Percentiles rank a stretch among this genome's conserved stretches.
phyloP scores from a whole-genome alignment of 306 rosid genomes.

The Medicago truncatula region DNA sequence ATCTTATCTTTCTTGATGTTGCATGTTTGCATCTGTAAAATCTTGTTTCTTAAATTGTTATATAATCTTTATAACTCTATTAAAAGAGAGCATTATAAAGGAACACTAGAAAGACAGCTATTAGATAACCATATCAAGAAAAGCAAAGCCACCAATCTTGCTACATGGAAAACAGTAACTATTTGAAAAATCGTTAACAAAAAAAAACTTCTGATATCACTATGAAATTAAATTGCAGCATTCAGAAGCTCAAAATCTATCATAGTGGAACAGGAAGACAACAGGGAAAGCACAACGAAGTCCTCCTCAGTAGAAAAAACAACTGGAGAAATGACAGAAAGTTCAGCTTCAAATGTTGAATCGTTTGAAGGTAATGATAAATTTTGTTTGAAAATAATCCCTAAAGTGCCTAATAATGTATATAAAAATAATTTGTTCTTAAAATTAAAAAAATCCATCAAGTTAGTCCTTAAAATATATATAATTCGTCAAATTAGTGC shows the following conservation, averaged over 20 bases:
- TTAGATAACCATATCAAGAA: slow-evolving; percentile 13
- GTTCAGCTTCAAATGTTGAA: slow-evolving; percentile 30
- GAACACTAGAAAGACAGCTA: background rate
- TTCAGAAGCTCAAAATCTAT: slow-evolving; percentile 54
- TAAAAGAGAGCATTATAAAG: background rate
- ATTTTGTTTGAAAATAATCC: background rate
- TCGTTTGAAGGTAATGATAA: slow-evolving; percentile 47
- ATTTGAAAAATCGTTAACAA: background rate
- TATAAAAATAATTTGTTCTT: background rate
- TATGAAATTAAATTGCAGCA: slow-evolving; percentile 52
- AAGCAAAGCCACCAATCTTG: slow-evolving; percentile 16
- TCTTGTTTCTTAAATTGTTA: slow-evolving; percentile 7
- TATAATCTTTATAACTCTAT: background rate
- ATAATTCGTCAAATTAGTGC: background rate
- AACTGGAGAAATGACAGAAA: slow-evolving; percentile 1
- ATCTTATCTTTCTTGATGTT: background rate
- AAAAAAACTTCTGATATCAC: slow-evolving; percentile 6
- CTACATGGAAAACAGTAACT: background rate
- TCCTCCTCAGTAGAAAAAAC: slow-evolving; percentile 37
- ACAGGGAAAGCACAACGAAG: slow-evolving; percentile 24
- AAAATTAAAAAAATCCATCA: too few species aligned
- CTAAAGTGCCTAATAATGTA: background rate
- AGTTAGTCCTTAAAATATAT: background rate
- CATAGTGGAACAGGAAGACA: slow-evolving; percentile 49
- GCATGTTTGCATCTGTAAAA: background rate